Conservation (phyloP, 176 grass and related monocot genomes). For the Tillandsia leiboldiana region DNA sequence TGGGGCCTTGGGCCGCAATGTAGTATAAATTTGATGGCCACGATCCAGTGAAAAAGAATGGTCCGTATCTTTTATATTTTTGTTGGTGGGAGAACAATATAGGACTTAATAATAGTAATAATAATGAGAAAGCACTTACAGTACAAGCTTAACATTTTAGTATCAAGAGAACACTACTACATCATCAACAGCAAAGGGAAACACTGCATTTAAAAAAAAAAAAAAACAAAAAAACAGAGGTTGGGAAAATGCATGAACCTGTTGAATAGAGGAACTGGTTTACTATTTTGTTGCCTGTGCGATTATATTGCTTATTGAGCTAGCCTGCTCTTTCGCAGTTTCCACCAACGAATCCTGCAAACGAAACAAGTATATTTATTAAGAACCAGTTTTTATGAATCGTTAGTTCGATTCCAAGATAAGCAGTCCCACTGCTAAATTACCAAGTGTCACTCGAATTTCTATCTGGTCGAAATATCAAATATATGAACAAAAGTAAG, state of each 20-base stretch:
- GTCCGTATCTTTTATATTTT: too few relatives aligned
- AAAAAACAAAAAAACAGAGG: slow-evolving; percentile 1
- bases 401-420: not conserved
- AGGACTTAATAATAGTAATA: too few relatives aligned
- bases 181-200: not conserved
- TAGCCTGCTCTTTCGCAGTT: slow-evolving; percentile 67
- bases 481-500: too few relatives aligned
- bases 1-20: too few relatives aligned
- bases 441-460: not conserved
- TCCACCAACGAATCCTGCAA: slow-evolving; percentile 68
- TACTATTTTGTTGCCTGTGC: slow-evolving; percentile 65
- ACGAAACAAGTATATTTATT: not conserved
- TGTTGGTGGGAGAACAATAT: too few relatives aligned
- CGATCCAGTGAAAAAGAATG: too few relatives aligned
- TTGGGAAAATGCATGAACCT: not conserved
- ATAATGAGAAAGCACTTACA: too few relatives aligned
- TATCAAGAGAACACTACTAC: too few relatives aligned
- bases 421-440: not conserved
- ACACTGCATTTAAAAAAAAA: too few relatives aligned
- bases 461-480: too few relatives aligned
- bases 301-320: slow-evolving; percentile 83
- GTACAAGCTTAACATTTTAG: too few relatives aligned
- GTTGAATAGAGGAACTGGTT: not conserved
- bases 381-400: not conserved
- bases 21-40: too few relatives aligned